Conservation (phyloP, 768 basidiomycete species). For the Crepidotus variabilis region DNA sequence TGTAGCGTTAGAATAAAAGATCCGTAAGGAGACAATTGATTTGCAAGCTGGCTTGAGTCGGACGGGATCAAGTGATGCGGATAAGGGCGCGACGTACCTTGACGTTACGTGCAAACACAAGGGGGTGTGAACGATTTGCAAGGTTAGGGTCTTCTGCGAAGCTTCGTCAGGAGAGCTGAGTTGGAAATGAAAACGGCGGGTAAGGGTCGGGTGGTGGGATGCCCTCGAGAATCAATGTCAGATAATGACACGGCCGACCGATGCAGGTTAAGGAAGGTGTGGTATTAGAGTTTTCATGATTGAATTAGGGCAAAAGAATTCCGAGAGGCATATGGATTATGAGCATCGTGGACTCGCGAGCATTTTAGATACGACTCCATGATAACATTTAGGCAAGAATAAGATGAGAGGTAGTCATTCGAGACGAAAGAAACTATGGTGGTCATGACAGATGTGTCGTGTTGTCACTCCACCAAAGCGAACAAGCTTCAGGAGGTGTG, state of each 20-base stretch:
- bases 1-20: not conserved
- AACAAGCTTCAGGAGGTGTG: not conserved
- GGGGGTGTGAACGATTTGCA: not conserved
- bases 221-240: not conserved
- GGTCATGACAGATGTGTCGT: not conserved
- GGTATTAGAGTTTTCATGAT: not conserved
- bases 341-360: not conserved
- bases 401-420: not conserved
- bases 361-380: not conserved
- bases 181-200: not conserved
- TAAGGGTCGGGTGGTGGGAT: not conserved
- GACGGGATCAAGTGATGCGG: not conserved
- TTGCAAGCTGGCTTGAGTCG: not conserved
- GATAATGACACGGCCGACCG: not conserved
- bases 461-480: not conserved
- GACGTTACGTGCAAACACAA: not conserved
- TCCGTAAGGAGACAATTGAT: not conserved
- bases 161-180: not conserved
- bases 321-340: not conserved
- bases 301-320: not conserved
- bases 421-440: too few species aligned
- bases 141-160: not conserved
- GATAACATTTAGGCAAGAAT: not conserved
- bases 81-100: not conserved
- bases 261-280: not conserved